phyloP scores from a whole-genome alignment of 1,139 yeast genomes.

The Kurtzmaniella quercitrusa region DNA sequence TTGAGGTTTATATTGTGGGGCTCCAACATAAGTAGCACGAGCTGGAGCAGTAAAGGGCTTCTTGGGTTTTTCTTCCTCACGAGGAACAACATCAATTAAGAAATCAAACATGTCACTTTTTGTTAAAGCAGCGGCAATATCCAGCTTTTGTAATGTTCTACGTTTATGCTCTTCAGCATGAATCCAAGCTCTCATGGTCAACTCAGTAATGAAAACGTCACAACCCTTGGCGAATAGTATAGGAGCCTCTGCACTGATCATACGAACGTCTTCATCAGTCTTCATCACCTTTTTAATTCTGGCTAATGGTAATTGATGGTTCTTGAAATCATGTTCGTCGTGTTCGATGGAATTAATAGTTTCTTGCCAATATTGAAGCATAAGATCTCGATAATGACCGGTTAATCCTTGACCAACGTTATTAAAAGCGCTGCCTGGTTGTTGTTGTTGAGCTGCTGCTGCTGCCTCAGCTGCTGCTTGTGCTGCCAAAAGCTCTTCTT shows the following conservation, averaged over 20 bases:
- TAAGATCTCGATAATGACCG: slow-evolving; percentile 77
- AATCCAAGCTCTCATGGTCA: slow-evolving; percentile 98
- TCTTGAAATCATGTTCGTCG: slow-evolving; percentile 86
- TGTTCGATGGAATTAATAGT: slow-evolving; percentile 87
- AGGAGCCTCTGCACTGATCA: slow-evolving; percentile 98
- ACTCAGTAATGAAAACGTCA: slow-evolving; percentile 91
- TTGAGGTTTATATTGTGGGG: slow-evolving; percentile 2
- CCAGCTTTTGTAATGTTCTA: slow-evolving; percentile 87
- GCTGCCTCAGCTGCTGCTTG: slow-evolving; percentile 51
- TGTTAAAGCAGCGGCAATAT: slow-evolving; percentile 91
- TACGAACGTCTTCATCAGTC: slow-evolving; percentile 93
- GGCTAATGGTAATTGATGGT: slow-evolving; percentile 91
- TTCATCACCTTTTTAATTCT: slow-evolving; percentile 96
- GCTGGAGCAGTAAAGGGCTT: slow-evolving; percentile 20
- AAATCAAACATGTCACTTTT: slow-evolving; percentile 97
- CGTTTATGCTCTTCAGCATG: slow-evolving; percentile 96
- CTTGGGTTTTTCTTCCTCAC: slow-evolving; percentile 65
- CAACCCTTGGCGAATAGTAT: slow-evolving; percentile 96
- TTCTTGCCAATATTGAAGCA: slow-evolving; percentile 98
- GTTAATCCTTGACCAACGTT: slow-evolving; percentile 92
- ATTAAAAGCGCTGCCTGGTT: slow-evolving; percentile 69
- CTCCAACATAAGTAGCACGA: slow-evolving; percentile 10
- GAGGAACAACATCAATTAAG: slow-evolving; percentile 89
- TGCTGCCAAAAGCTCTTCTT: slow-evolving; percentile 36
- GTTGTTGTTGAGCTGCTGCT: slow-evolving; percentile 42